Evolutionary conservation across 768 basidiomycete genomes (phyloP).

Genomic region (Infundibulicybe gibba): DNA sequence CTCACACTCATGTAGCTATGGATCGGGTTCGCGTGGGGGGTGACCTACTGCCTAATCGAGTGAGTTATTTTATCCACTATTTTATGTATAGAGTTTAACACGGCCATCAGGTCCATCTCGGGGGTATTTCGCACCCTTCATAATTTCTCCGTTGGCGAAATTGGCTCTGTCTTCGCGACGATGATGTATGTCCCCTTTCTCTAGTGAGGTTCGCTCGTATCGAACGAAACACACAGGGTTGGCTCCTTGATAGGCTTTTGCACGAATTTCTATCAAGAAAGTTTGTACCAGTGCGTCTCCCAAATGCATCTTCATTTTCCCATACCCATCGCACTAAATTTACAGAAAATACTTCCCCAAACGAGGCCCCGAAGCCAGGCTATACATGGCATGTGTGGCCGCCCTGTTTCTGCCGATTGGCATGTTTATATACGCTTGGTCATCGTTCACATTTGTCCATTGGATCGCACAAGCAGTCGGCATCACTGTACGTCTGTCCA

Average conservation of each 20-base stretch:
- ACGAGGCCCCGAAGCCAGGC: conserved; percentile 53
- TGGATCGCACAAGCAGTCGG: conserved; percentile 64
- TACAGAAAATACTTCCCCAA: conserved; percentile 27
- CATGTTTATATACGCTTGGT: conserved; percentile 78
- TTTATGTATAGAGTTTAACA: not conserved
- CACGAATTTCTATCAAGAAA: conserved; percentile 45
- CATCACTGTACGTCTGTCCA: conserved; percentile 28
- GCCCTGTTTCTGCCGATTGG: conserved; percentile 49
- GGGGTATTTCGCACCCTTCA: conserved; percentile 56
- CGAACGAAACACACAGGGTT: conserved; percentile 33
- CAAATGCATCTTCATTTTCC: not conserved
- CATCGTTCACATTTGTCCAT: conserved; percentile 45
- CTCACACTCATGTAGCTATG: conserved; percentile 42
- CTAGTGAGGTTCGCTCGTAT: not conserved
- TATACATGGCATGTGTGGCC: conserved; percentile 54
- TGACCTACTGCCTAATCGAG: conserved; percentile 67
- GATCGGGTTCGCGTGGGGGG: conserved; percentile 76
- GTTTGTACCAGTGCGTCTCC: conserved; percentile 39
- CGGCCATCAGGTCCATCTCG: conserved; percentile 42
- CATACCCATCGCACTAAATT: not conserved
- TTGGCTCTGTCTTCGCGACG: conserved; percentile 57
- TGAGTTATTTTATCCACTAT: conserved; percentile 17
- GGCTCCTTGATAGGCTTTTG: conserved; percentile 49
- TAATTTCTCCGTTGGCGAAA: conserved; percentile 52
- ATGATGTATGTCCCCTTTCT: conserved; percentile 44